Conservation (phyloP, 805 yeast genomes). For the Wickerhamiella azymoides region DNA sequence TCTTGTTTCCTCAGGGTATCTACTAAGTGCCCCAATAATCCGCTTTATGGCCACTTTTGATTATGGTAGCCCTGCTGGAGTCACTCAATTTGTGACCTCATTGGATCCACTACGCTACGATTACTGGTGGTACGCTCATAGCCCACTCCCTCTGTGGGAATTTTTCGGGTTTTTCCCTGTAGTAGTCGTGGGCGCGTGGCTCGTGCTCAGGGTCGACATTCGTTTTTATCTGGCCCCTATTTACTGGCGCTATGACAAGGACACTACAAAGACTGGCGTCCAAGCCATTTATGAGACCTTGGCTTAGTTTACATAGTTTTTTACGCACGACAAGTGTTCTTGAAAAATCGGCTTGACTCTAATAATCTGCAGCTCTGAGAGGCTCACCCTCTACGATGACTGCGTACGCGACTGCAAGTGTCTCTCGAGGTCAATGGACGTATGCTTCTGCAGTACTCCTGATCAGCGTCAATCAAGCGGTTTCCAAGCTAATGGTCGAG, state of each 20-base stretch:
- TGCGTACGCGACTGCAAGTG: no score
- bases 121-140: slow-evolving; percentile 31
- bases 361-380: no score
- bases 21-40: slow-evolving; percentile 23
- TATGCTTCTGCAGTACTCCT: slow-evolving; percentile 13
- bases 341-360: background rate
- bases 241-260: background rate
- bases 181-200: slow-evolving; percentile 39
- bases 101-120: background rate
- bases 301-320: background rate
- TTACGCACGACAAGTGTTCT: no score
- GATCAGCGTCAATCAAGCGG: slow-evolving; percentile 16
- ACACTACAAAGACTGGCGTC: background rate
- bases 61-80: slow-evolving; percentile 9
- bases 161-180: slow-evolving; percentile 57
- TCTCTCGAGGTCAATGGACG: background rate
- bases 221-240: slow-evolving; percentile 57
- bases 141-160: slow-evolving; percentile 49
- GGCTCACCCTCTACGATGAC: no score
- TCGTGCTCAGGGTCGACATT: slow-evolving; percentile 57
- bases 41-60: slow-evolving; percentile 7
- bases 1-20: slow-evolving; percentile 14
- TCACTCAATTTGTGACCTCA: background rate
- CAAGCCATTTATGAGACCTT: slow-evolving; percentile 1
- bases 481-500: slow-evolving; percentile 16